phyloP scores from a whole-genome alignment of 768 basidiomycete species.

The Russula compacta region DNA sequence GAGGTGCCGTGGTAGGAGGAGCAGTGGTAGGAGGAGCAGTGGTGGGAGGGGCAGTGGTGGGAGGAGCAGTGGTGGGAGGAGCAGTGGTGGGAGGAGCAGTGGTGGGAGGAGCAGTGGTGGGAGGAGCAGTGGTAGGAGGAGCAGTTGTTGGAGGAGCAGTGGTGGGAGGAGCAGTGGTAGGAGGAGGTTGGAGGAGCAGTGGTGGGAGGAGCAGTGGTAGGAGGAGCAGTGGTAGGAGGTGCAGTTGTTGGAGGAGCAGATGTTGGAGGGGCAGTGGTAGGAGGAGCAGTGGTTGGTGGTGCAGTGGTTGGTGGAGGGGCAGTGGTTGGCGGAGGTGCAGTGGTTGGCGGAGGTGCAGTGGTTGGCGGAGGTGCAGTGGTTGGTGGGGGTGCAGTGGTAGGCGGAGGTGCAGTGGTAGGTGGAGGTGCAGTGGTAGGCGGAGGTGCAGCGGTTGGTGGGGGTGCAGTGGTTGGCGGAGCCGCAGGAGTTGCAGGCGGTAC shows the following conservation, averaged over 20 bases:
- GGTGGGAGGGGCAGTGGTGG: no score
- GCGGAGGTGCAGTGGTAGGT: background rate
- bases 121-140: constrained; percentile 8
- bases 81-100: background rate
- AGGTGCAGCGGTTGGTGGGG: background rate
- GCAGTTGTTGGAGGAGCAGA: background rate
- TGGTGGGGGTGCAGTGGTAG: background rate
- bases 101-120: background rate
- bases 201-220: background rate
- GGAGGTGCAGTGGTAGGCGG: background rate
- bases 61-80: no score
- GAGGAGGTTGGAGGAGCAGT: background rate
- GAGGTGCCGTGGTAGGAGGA: constrained; percentile 8
- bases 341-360: background rate
- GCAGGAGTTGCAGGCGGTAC: background rate
- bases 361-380: background rate
- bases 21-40: background rate
- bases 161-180: no score
- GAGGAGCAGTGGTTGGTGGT: background rate
- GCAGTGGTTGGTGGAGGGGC: background rate
- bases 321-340: background rate
- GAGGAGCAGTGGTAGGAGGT: background rate
- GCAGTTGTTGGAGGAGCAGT: background rate
- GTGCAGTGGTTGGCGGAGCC: background rate
- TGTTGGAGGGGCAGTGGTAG: background rate